These are phyloP conservation scores for Neofusicoccum ribis DNA, from an alignment of 2,329 filamentous ascomycete species.

Conservation along the genomic window DNA sequence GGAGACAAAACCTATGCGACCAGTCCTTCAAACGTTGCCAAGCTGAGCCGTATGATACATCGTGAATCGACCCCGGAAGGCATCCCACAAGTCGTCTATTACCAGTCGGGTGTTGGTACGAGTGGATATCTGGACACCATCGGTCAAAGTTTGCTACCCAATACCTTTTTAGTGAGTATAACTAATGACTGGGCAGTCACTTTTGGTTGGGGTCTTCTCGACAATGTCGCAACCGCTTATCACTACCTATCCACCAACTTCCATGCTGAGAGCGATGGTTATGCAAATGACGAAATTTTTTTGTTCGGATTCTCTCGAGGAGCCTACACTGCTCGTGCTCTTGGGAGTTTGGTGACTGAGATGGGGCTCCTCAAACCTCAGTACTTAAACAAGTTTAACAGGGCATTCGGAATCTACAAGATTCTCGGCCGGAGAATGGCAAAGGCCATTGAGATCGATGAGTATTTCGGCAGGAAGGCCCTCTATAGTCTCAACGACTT, in stretches of 20 bases:
- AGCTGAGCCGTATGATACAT: slow-evolving; percentile 52
- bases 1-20: slow-evolving; percentile 18
- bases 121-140: background rate
- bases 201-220: slow-evolving; percentile 41
- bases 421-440: too few relatives aligned
- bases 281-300: too few relatives aligned
- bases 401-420: slow-evolving; percentile 30
- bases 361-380: slow-evolving; percentile 50
- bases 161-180: too few relatives aligned
- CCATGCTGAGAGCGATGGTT: slow-evolving; percentile 25
- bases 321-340: too few relatives aligned
- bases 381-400: slow-evolving; percentile 48
- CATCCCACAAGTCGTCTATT: slow-evolving; percentile 51
- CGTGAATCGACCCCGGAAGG: slow-evolving; percentile 46
- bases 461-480: too few relatives aligned
- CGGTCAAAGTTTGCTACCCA: too few relatives aligned
- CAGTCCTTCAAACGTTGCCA: slow-evolving; percentile 52
- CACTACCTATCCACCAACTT: slow-evolving; percentile 56
- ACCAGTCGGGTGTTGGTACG: slow-evolving; percentile 51
- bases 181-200: background rate
- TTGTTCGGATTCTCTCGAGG: too few relatives aligned
- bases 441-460: too few relatives aligned
- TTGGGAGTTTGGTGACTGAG: slow-evolving; percentile 40
- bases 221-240: slow-evolving; percentile 52
- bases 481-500: too few relatives aligned